Base-by-base conservation (phyloP, 164 flowering plant species). In the Macadamia tetraphylla region DNA sequence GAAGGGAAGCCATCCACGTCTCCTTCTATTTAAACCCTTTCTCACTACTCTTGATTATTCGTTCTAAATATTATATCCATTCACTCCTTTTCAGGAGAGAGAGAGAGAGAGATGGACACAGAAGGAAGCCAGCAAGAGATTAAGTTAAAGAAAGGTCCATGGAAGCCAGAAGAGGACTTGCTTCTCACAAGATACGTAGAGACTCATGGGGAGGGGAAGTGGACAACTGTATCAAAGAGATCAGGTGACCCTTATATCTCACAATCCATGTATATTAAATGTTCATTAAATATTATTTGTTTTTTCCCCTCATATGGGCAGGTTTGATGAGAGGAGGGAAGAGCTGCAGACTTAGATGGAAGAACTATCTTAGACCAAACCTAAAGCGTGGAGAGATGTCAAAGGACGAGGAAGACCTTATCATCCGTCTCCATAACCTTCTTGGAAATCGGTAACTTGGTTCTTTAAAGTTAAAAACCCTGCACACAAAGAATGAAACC, bases 261-360 rank as follows among this genome's bases (percentile, higher is more conserved):
- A 43, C 13, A 9, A 51, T 51, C 13, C 17, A 14, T 10, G 55
- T 51, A 51, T 3, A 43, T 14, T 51, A 51, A 23, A 23, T 23
- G 23, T 17, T 53, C 17, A 53, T 11, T 1, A 53, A 1, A 3
- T 14, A 17, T 53, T n/a, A 2, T 35, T 35, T 35, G 3, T 17
- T 17, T 4, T 12, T 14, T 53, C 14, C 6, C 56, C 29, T 58
- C 55, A 32, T n/a, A 53, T 61, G 51, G 30, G 23, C 76, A 85
- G 89, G 89, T 30, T 66, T 85, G 67, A 72, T 35, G 82, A 78
- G 89, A 44, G 79, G 85, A 48, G 87, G 83, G 56, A 83, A 83
- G 75, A 85, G 88, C 66, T 83, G 88, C 71, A 83, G 88, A 55
- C 71, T 85, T 29, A 81, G 89, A 79, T 85, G 89, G 89, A 85